Evolutionary conservation across 495 filamentous ascomycete genomes (phyloP).

Genomic region (Pseudomonodictys pantanalensis): DNA sequence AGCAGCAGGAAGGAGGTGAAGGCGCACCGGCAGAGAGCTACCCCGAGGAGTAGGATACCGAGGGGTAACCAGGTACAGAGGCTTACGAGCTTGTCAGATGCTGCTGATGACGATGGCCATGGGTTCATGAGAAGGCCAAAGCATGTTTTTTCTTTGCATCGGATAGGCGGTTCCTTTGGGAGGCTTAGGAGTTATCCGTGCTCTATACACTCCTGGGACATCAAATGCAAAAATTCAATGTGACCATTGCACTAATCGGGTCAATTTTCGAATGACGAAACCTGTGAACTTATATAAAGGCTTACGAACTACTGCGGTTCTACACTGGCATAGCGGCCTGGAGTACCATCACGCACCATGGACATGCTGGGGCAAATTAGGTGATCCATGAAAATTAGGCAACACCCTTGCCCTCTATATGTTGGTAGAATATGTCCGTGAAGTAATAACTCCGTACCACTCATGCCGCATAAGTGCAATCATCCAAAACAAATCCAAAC

Average conservation of each 20-base stretch:
- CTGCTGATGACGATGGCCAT: not conserved
- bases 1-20: conserved; percentile 52
- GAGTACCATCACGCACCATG: too few relatives aligned
- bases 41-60: conserved; percentile 18
- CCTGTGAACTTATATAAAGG: too few relatives aligned
- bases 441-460: too few relatives aligned
- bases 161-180: conserved; percentile 30
- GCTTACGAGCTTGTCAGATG: not conserved
- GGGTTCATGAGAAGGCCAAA: conserved; percentile 13
- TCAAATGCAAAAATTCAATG: conserved; percentile 12
- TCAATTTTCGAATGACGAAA: too few relatives aligned
- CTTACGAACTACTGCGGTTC: too few relatives aligned
- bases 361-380: too few relatives aligned
- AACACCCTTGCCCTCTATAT: too few relatives aligned
- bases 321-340: too few relatives aligned
- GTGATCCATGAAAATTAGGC: too few relatives aligned
- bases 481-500: too few relatives aligned
- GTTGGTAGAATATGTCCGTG: too few relatives aligned
- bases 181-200: conserved; percentile 25
- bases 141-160: conserved; percentile 29
- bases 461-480: too few relatives aligned
- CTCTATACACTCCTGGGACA: conserved; percentile 26
- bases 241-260: not conserved
- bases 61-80: not conserved
- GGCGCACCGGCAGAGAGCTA: conserved; percentile 19